Percentiles rank a stretch among this genome's conserved stretches.
Conservation (phyloP, 805 yeast species). For the Suhomyces faveliae region DNA sequence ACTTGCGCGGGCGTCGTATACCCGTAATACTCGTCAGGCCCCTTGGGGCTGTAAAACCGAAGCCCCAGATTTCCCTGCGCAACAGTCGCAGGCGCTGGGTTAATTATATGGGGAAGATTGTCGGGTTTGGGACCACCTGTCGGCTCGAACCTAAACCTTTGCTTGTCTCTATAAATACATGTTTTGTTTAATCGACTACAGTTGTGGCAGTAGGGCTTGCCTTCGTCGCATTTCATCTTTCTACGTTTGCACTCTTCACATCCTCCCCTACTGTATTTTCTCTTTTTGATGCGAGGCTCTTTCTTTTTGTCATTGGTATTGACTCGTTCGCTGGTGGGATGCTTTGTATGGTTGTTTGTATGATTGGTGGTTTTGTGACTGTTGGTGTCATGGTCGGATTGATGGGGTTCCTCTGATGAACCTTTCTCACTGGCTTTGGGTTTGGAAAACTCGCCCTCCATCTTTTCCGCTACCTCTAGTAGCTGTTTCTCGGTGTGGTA, state of each 20-base stretch:
- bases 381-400: neutral
- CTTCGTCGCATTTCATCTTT: constrained; percentile 45
- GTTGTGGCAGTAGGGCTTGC: constrained; percentile 34
- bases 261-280: constrained; percentile 41
- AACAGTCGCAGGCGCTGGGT: neutral
- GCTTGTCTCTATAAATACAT: constrained; percentile 26
- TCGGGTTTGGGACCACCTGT: neutral
- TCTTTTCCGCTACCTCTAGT: neutral
- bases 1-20: neutral
- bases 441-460: neutral
- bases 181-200: constrained; percentile 34
- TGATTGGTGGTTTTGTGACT: neutral
- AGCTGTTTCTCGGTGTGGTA: neutral
- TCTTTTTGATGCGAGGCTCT: constrained; percentile 23
- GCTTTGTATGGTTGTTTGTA: neutral
- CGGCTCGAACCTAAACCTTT: constrained; percentile 9
- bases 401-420: neutral
- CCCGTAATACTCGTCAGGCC: neutral
- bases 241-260: constrained; percentile 45
- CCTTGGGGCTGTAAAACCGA: neutral
- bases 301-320: neutral
- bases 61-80: neutral
- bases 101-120: neutral
- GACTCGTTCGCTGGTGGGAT: neutral
- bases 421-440: neutral